These are phyloP conservation scores for Fusarium kyushuense DNA, from an alignment of 2,329 filamentous ascomycete genomes.

Conservation along the genomic window DNA sequence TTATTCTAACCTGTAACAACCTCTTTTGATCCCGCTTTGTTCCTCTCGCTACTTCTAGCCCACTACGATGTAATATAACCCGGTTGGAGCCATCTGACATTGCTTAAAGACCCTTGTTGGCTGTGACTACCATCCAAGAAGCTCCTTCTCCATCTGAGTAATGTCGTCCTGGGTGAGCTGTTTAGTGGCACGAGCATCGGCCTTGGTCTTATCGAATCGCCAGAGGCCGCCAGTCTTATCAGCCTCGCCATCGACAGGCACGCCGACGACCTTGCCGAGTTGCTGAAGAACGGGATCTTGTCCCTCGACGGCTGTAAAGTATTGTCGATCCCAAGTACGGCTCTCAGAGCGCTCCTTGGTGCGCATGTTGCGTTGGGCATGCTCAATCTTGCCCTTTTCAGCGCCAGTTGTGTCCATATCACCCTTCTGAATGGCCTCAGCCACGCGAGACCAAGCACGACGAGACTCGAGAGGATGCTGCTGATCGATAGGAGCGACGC, in stretches of 20 bases:
- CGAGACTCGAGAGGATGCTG: constrained; percentile 91
- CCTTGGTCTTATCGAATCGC: constrained; percentile 67
- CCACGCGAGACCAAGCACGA: constrained; percentile 88
- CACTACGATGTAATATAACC: constrained; percentile 24
- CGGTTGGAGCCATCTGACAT: neutral
- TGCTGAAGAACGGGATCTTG: constrained; percentile 59
- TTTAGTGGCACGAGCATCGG: constrained; percentile 53
- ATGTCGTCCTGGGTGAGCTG: constrained; percentile 56
- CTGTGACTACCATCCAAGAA: constrained; percentile 54
- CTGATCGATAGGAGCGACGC: constrained; percentile 76
- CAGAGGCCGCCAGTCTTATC: constrained; percentile 72
- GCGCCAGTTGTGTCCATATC: constrained; percentile 84
- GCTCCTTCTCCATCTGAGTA: constrained; percentile 59
- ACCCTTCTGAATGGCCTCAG: constrained; percentile 80
- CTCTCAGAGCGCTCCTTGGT: constrained; percentile 80
- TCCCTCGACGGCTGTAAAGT: constrained; percentile 73
- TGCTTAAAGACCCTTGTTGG: constrained; percentile 1
- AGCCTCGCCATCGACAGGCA: constrained; percentile 64
- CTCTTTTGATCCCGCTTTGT: constrained; percentile 18
- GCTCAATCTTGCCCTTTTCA: constrained; percentile 92
- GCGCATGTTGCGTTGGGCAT: constrained; percentile 81
- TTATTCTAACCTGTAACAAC: constrained; percentile 33
- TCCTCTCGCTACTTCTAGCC: neutral
- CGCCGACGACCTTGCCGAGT: constrained; percentile 61
- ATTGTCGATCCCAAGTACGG: constrained; percentile 82